Conservation (phyloP, 2,329 filamentous ascomycete genomes). For the Penicillium sp. region DNA sequence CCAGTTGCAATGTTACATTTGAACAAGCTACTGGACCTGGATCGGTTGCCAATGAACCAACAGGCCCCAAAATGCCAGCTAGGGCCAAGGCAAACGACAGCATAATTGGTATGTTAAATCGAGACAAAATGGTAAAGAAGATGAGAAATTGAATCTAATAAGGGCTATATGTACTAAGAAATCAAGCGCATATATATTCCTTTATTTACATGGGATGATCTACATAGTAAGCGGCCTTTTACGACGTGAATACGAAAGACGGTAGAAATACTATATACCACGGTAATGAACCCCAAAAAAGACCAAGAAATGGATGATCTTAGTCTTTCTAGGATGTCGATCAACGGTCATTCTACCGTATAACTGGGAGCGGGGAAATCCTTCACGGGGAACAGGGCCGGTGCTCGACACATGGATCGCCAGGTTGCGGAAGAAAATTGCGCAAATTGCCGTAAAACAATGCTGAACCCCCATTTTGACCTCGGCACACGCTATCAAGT, state of each 20-base stretch:
- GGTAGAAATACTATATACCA: neutral
- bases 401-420: neutral
- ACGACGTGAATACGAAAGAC: constrained; percentile 17
- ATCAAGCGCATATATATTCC: neutral
- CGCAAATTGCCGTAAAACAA: neutral
- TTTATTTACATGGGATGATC: neutral
- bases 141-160: neutral
- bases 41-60: constrained; percentile 4
- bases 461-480: neutral
- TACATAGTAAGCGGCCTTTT: constrained; percentile 1
- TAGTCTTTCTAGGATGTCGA: neutral
- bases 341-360: neutral
- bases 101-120: constrained; percentile 1
- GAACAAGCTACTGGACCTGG: constrained; percentile 26
- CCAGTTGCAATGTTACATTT: constrained; percentile 55
- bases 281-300: neutral
- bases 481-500: neutral
- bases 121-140: neutral
- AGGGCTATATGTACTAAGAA: neutral
- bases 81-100: constrained; percentile 3
- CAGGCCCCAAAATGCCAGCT: constrained; percentile 13
- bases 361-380: neutral
- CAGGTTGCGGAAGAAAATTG: neutral
- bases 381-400: neutral
- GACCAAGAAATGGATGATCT: neutral